These are phyloP conservation scores for Orbilia oligospora DNA, from an alignment of 2,329 filamentous ascomycete genomes.

Conservation along the genomic window DNA sequence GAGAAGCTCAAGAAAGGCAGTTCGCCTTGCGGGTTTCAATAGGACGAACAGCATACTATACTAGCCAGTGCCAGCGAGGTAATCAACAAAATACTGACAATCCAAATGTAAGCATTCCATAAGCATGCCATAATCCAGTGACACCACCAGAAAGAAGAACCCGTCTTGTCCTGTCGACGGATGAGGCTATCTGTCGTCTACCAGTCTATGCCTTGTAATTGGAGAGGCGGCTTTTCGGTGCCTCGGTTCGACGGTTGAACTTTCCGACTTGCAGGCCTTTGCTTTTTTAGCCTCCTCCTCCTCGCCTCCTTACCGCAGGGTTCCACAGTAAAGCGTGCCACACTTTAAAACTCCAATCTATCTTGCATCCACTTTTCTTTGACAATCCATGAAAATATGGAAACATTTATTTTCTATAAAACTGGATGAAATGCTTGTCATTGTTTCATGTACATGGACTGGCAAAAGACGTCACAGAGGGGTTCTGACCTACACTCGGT, in stretches of 20 bases:
- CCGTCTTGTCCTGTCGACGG: not conserved
- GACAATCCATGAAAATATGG: slow-evolving; percentile 22
- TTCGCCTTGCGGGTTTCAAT: slow-evolving; percentile 7
- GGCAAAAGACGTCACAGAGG: slow-evolving; percentile 40
- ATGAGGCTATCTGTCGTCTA: slow-evolving; percentile 44
- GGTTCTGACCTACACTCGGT: slow-evolving; percentile 16
- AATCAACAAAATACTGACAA: not conserved
- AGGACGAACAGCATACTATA: not conserved
- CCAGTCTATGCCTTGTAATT: not conserved
- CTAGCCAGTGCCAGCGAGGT: not conserved
- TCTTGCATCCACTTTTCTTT: slow-evolving; percentile 28
- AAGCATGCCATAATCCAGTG: slow-evolving; percentile 58
- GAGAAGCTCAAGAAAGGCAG: slow-evolving; percentile 43
- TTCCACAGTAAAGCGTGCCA: slow-evolving; percentile 49
- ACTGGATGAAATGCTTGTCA: slow-evolving; percentile 33
- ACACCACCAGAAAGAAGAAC: slow-evolving; percentile 22
- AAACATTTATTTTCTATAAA: slow-evolving; percentile 36
- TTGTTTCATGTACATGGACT: slow-evolving; percentile 37
- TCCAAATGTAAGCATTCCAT: slow-evolving; percentile 54
- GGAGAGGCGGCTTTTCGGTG: slow-evolving; percentile 51
- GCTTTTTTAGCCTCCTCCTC: slow-evolving; percentile 52
- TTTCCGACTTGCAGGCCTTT: slow-evolving; percentile 36
- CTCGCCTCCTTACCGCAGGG: slow-evolving; percentile 41
- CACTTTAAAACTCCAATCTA: slow-evolving; percentile 47
- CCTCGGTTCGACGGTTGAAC: slow-evolving; percentile 51